Base-by-base conservation (phyloP, 371 early-diverging fungal species). In the Saksenaea oblongispora region DNA sequence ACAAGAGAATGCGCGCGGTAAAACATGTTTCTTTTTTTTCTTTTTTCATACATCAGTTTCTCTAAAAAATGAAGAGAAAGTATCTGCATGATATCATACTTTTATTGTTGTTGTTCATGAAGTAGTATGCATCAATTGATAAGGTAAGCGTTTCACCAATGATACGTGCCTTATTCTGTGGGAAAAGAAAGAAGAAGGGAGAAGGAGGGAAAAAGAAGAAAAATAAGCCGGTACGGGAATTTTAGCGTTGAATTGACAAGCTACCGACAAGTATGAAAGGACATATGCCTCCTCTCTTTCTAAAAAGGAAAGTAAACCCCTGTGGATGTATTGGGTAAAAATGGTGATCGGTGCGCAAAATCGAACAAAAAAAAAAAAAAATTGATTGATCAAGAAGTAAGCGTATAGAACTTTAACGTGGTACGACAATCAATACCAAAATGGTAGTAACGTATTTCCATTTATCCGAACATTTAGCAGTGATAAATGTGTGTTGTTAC, bases 191-290 rank as follows among this genome's bases (percentile, higher is more conserved):
- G 31, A 31, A 31, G 7, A 31, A 31, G 7, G 31, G 31, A 7
- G 31, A 31, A 35, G 34, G 54, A 59, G 13, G 39, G 58, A 39
- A 57, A 54, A 57, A 55, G 53, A 54, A 58, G 18, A 8, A 17
- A 47, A 47, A 47, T 17, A 7, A 24, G 4, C 47, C 18, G 47
- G 10, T 4, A 24, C 17, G 7, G 17, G 10, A 4, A 11, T 26
- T 28, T 54, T 54, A 7, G 31, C 7, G 31, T 31, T 31, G 31
- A 31, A 31, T 31, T 31, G 31, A 31, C 31, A 31, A 31, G 31
- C 31, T 31, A 31, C 31, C 31, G 31, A 31, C 31, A 31, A 31
- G 31, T 7, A 31, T 31, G 10, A 53, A 53, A 54, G 18, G 18
- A 47, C 7, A 24, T n/a, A 41, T 13, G 47, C 7, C 55, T 22